Evolutionary conservation across 345 rosid genomes (phyloP).

Genomic region (Abelmoschus esculentus): DNA sequence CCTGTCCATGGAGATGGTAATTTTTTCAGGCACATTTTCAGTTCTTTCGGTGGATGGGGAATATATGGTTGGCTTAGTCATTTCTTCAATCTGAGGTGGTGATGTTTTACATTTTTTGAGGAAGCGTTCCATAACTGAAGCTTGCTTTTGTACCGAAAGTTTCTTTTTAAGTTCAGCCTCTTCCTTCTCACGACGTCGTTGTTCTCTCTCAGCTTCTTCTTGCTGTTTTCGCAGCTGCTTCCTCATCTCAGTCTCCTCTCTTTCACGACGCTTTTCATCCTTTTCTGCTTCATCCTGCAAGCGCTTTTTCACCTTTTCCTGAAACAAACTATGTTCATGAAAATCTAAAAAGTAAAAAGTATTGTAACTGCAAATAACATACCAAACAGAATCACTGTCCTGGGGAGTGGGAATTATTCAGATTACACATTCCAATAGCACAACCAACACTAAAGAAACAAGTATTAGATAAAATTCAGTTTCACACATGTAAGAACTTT

Average conservation of each 20-base stretch:
- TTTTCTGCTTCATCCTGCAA: constrained; percentile 49
- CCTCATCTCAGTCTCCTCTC: constrained; percentile 54
- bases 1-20: constrained; percentile 46
- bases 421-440: background rate
- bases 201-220: constrained; percentile 70
- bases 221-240: constrained; percentile 62
- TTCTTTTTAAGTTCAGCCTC: constrained; percentile 58
- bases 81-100: constrained; percentile 22
- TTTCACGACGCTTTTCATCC: constrained; percentile 52
- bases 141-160: constrained; percentile 64
- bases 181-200: constrained; percentile 66
- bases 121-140: constrained; percentile 84
- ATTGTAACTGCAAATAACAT: background rate
- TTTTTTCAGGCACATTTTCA: constrained; percentile 33
- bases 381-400: background rate
- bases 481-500: background rate
- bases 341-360: background rate
- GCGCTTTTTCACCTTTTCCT: constrained; percentile 72
- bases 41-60: constrained; percentile 16
- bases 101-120: constrained; percentile 55
- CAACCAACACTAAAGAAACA: background rate
- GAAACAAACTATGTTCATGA: constrained; percentile 2
- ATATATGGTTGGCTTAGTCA: constrained; percentile 19
- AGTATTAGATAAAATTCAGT: background rate
- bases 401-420: background rate